Evolutionary conservation across 1,139 yeast genomes (phyloP), one percentile per base, ranked within the genome.

Genomic region (Geotrichum fermentans): DNA sequence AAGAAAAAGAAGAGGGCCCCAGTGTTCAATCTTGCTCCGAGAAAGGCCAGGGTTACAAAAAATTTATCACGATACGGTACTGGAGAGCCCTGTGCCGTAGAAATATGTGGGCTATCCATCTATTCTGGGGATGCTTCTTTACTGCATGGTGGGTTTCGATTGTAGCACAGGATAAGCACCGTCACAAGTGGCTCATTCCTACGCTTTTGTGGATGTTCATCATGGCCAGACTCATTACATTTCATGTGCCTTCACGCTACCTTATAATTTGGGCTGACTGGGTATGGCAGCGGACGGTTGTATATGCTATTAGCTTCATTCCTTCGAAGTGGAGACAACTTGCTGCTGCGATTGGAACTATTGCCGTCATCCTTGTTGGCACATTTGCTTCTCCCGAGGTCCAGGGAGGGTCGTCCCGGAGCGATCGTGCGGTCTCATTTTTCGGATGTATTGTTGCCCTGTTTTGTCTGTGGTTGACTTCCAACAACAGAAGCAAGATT

Each of bases 111-210:
- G 54, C 55, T 4, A 18, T 62, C 28, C 64, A 58, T 43, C 37
- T 65, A 3, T 55, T 66, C 37, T 43, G 62, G 39, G 68, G 65
- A 3, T 42, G 55, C 22, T 75, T 80, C 56, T 79, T 79, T 70
- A 79, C 85, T 2, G 73, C 80, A 2, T 80, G 84, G 84, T 80
- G 83, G 83, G 61, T 80, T 35, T 74, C 82, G 13, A 77, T 80
- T 48, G 48, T 80, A 28, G 74, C 73, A 49, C 84, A 79, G 60
- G 62, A 72, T 4, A 71, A 72, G 56, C 77, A 74, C 45, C 70
- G 83, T 56, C 77, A 65, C 57, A 60, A 73, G 56, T 80, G 85
- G 85, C 73, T 80, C 60, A 78, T 80, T 58, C 85, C 84, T 32
- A 79, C 83, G 3, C 63, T 78, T 34, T 59, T 79, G 40, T 79